Evolutionary conservation across 2,329 filamentous ascomycete species (phyloP), one percentile per base, ranked within the genome.

Genomic region (Aureobasidium sp.): DNA sequence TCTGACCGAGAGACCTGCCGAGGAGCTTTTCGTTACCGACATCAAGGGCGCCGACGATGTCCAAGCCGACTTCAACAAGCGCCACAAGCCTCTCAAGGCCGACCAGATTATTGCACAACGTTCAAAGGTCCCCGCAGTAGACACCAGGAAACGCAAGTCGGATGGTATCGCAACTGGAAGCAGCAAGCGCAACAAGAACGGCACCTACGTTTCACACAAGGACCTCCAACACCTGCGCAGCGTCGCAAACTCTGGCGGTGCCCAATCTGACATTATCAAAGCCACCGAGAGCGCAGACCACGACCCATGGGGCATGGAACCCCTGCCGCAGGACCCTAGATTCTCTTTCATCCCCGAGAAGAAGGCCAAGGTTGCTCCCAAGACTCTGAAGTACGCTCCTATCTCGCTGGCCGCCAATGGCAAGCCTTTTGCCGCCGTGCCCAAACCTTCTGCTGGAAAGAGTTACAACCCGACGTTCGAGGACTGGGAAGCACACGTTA

Each of bases 401-500:
- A 81, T 96, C 59, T 91, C 92, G 3, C 82, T 97, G 33, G 83
- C 89, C n/a, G 89, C 88, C 47, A 90, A 82, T 70, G 92, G 91
- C 40, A 96, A 93, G 73, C 75, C 82, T 0, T 79, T 96, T 9
- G 89, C 90, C 1, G 86, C 91, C 2, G 88, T 99, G 0, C 81
- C 82, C 64, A 89, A 86, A 70, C 94, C 94, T 1, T 82, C 85
- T 7, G 90, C 87, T 17, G 91, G 90, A 63, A 90, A 87, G 74
- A 96, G 90, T 68, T 99, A 99, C 78, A 99, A 99, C 73, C 94
- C 94, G 0, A 79, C 84, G 6, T 95, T 95, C 68, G 82, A 85
- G 65, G 91, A 96, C 65, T 99, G 95, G 81, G 87, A 92, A 68
- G 81, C 84, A 9, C 83, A 93, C 17, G 78, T 96, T 48, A 81